Evolutionary conservation across 2,329 filamentous ascomycete species (phyloP), one percentile per base, ranked within the genome.

Genomic region (Beauveria scarabaeidicola): DNA sequence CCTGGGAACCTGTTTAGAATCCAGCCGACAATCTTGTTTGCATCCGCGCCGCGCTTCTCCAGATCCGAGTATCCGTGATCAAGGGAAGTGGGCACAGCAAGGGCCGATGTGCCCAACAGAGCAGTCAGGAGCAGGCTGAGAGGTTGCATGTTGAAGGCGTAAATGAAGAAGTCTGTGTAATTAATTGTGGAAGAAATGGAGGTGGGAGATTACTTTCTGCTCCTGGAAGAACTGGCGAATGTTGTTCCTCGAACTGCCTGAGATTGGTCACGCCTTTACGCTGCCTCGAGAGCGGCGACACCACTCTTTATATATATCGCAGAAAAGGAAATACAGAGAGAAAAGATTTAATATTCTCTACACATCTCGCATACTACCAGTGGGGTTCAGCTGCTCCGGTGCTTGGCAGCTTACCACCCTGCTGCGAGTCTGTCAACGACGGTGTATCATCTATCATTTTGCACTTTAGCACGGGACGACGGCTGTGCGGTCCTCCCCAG

Each of bases 1-100:
- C 62, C 59, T 1, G 65, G 65, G 32, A 66, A 64, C 23, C 62
- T n/a, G 5, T 61, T 32, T 19, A 61, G 40, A 8, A 61, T 58
- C 11, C 17, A 13, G 8, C 48, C 13, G 36, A 61, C 15, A 17
- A 61, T 43, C 13, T 48, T 41, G 54, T 61, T 61, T 1, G n/a
- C 43, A n/a, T 61, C 23, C 17, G 58, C 19, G 50, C 27, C 57
- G 6, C 57, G 57, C 57, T 40, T 13, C 7, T 50, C 50, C 29
- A 59, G 21, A 2, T 47, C 41, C 19, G 57, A 19, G 57, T 47
- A 32, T 7, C 25, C n/a, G 15, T 53, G 40, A 23, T 53, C 57
- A n/a, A 40, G 17, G 13, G 48, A 52, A 21, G 57, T 47, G n/a
- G 57, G 57, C 41, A 25, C 43, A 44, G 57, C 50, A 10, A 59